Evolutionary conservation across 2,329 filamentous ascomycete genomes (phyloP).

Genomic region (Alternaria novae-zelandiae): DNA sequence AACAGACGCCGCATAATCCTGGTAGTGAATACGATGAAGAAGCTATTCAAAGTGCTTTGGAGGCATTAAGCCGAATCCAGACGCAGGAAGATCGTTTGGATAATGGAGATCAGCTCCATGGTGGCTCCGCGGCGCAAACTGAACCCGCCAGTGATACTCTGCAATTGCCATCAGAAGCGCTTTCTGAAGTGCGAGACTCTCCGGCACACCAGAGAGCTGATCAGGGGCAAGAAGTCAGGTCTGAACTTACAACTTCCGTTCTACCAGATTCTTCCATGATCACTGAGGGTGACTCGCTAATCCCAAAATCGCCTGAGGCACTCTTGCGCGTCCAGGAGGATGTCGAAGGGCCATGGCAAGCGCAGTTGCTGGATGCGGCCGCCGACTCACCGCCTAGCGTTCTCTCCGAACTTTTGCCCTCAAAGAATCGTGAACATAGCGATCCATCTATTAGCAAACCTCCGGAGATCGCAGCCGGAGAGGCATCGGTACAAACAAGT

Average conservation of each 20-base stretch:
- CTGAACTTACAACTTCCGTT: neutral
- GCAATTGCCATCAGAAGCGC: neutral
- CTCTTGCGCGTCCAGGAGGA: neutral
- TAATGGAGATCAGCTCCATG: neutral
- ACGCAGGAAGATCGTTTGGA: neutral
- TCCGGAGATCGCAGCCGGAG: neutral
- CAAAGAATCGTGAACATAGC: neutral
- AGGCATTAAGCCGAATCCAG: neutral
- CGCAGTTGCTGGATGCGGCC: neutral
- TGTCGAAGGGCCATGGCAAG: neutral
- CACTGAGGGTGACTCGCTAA: neutral
- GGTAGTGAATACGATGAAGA: no score
- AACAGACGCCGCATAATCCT: neutral
- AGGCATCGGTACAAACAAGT: neutral
- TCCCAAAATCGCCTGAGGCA: neutral
- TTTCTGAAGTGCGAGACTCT: neutral
- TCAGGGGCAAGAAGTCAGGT: rapidly evolving
- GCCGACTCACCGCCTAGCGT: neutral
- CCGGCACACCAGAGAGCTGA: neutral
- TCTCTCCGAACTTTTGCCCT: neutral
- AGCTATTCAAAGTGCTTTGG: neutral
- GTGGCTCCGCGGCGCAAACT: no score
- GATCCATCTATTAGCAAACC: neutral
- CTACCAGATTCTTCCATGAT: neutral
- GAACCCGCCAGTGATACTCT: neutral